Base-by-base conservation (phyloP, 2,329 filamentous ascomycete genomes). In the Aaosphaeria pasadenensis region DNA sequence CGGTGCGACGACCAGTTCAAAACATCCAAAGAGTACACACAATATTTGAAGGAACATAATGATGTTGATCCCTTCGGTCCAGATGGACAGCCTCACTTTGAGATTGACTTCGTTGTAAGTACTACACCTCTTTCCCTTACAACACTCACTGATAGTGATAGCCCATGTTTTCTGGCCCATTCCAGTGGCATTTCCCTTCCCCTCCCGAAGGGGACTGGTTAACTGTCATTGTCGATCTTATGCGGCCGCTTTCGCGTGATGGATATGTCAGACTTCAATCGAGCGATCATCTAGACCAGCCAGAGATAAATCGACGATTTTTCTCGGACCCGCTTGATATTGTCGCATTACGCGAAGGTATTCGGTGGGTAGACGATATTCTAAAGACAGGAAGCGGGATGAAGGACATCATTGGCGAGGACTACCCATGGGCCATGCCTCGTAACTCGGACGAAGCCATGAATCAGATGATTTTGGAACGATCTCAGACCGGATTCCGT, bases 361-460 rank as follows among this genome's bases (percentile, higher is more conserved):
- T 84, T 17, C 72, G 79, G 11, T 82, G 73, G 59, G 70, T 72
- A 6, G 77, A 83, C 62, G 80, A 85, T 53, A 67, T 85, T n/a
- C 55, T 86, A 2, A 79, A 71, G 35, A 77, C 75, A 6, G 81
- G 82, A 1, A 77, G 79, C 1, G 80, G 77, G 1, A 78, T 85
- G 65, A 81, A 73, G 60, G 78, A 81, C 44, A 72, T 82, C 42
- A 68, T 82, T 7, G 67, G 64, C 1, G 71, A 63, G 5, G 77
- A 81, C 46, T 86, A 84, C 58, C 83, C 82, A 0, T 85, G 80
- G 80, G 66, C 74, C 0, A 82, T 85, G 79, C 81, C 82, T 0
- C 71, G 77, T 2, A 58, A 79, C 9, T 74, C 73, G 1, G 80
- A 85, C 44, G 75, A 78, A 48, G 76, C 69, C 1, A 85, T 85